phyloP scores from a whole-genome alignment of 2,329 filamentous ascomycete genomes.

The Monilinia laxa region DNA sequence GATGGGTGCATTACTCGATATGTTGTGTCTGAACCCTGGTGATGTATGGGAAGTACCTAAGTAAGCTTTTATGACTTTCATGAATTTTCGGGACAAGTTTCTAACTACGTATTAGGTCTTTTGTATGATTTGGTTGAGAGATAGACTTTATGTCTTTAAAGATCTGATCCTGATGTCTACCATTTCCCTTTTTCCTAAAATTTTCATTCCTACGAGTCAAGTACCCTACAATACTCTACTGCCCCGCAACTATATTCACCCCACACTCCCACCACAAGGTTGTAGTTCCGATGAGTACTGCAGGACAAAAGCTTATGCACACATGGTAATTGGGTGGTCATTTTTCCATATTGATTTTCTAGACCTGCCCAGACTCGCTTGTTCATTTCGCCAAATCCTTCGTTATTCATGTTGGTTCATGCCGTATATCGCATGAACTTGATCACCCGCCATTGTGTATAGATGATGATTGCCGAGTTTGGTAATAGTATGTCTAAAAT shows the following conservation, averaged over 20 bases:
- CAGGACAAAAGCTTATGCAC: neutral
- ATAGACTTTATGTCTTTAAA: neutral
- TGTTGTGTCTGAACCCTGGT: neutral
- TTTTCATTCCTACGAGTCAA: neutral
- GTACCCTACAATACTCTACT: neutral
- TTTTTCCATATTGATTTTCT: neutral
- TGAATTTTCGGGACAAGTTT: no score
- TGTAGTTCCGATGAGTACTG: conserved; percentile 9
- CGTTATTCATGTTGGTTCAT: neutral
- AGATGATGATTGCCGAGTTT: neutral
- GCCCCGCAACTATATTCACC: conserved; percentile 7
- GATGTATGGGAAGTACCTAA: neutral
- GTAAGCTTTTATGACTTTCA: no score
- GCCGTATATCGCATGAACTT: neutral
- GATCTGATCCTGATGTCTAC: neutral
- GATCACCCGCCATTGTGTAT: conserved; percentile 11
- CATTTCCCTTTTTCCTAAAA: neutral
- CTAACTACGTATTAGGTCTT: no score
- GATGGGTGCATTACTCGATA: neutral
- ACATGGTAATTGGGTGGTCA: conserved; percentile 11
- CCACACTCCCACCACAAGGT: neutral
- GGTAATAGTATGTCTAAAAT: neutral
- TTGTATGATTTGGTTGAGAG: no score
- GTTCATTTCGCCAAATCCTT: neutral
- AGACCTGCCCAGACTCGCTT: neutral